Conservation (phyloP, 345 rosid species). For the Moricandia moricandioides region DNA sequence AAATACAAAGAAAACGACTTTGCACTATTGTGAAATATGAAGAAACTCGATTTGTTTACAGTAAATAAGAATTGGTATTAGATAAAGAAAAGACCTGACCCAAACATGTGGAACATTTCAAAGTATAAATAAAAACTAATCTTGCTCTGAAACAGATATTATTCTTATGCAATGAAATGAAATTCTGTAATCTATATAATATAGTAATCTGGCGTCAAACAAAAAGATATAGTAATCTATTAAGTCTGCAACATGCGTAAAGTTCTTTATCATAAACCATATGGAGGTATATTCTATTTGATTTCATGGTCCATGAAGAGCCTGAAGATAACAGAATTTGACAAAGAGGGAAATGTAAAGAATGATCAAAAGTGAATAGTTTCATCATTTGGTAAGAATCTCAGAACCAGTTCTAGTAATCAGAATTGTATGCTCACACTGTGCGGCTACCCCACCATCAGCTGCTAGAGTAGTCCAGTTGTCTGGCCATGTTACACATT, state of each 20-base stretch:
- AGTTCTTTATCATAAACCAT: neutral
- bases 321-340: neutral
- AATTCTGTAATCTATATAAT: neutral
- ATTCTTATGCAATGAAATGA: neutral
- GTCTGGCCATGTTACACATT: constrained; percentile 83
- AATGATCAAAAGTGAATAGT: neutral
- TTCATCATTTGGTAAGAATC: constrained; percentile 65
- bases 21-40: neutral
- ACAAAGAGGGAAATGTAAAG: neutral
- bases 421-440: constrained; percentile 83
- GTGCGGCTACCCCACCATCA: constrained; percentile 81
- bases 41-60: neutral
- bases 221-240: neutral
- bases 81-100: constrained; percentile 7
- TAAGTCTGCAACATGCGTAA: neutral
- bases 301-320: neutral
- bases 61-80: neutral
- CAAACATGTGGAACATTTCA: neutral
- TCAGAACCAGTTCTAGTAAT: constrained; percentile 86
- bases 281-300: neutral
- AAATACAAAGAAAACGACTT: neutral
- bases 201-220: no score
- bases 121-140: neutral
- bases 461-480: constrained; percentile 84
- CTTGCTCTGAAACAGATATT: neutral